Conservation (phyloP, 805 yeast species). For the Wickerhamomyces xylosicus region DNA sequence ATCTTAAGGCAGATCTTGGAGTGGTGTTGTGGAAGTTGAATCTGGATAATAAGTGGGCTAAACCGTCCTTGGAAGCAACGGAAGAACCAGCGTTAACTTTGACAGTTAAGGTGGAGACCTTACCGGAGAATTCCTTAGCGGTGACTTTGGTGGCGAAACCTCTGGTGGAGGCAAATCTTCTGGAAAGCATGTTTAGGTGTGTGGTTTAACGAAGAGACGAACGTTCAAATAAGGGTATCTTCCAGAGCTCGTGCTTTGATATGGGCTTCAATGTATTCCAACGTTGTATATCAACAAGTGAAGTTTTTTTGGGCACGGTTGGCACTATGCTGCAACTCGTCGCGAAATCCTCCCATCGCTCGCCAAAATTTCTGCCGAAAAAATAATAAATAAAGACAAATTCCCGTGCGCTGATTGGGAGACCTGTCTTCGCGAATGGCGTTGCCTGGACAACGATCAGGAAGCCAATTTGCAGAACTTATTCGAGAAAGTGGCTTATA, state of each 20-base stretch:
- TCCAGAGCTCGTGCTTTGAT: too few relatives aligned
- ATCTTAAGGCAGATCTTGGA: slow-evolving; percentile 79
- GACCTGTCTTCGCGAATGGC: not conserved
- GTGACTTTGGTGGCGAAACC: slow-evolving; percentile 32
- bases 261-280: too few relatives aligned
- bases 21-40: slow-evolving; percentile 78
- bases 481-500: not conserved
- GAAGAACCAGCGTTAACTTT: slow-evolving; percentile 85
- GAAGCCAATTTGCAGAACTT: not conserved
- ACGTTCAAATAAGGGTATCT: too few relatives aligned
- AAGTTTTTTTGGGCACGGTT: not conserved
- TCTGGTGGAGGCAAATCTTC: slow-evolving; percentile 22
- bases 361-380: too few relatives aligned
- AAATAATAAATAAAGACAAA: not conserved
- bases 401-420: not conserved
- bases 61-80: slow-evolving; percentile 58
- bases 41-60: slow-evolving; percentile 76
- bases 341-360: not conserved
- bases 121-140: slow-evolving; percentile 46
- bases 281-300: not conserved
- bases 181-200: slow-evolving; percentile 14
- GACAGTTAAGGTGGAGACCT: slow-evolving; percentile 68
- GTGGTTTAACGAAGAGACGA: not conserved
- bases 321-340: not conserved
- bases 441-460: not conserved